Conservation (phyloP, 1,284 basidiomycete genomes). For the Polyporus tsugae region DNA sequence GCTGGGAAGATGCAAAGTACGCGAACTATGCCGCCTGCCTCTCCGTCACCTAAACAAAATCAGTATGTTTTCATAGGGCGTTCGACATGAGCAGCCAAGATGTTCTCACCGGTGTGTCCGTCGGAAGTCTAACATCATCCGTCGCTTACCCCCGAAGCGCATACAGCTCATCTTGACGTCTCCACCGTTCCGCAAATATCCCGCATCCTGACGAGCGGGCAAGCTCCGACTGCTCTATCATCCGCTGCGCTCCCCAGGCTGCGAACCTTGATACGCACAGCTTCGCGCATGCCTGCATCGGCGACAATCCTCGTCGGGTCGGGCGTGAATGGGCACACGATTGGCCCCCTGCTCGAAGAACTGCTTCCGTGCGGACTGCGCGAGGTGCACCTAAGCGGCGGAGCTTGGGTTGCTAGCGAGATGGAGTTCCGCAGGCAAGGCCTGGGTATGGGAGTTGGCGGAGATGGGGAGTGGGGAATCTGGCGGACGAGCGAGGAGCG, state of each 20-base stretch:
- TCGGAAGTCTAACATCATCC: background rate
- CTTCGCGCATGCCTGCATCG: conserved; percentile 21
- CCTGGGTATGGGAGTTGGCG: conserved; percentile 73
- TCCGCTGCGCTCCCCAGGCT: conserved; percentile 54
- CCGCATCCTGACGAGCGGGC: conserved; percentile 79
- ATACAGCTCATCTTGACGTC: conserved; percentile 62
- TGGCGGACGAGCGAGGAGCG: conserved; percentile 68
- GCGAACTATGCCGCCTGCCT: background rate
- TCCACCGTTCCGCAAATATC: conserved; percentile 67
- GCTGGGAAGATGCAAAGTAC: conserved; percentile 71
- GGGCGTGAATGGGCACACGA: conserved; percentile 67
- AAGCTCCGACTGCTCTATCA: conserved; percentile 47
- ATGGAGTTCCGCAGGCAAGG: conserved; percentile 61
- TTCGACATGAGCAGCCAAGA: conserved; percentile 75
- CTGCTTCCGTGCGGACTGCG: conserved; percentile 62
- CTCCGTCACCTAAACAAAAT: background rate
- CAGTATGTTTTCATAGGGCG: conserved; percentile 86
- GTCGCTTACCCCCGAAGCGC: background rate
- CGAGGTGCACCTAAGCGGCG: conserved; percentile 80
- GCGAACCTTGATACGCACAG: conserved; percentile 47
- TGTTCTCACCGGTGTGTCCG: conserved; percentile 55
- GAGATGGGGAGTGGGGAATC: conserved; percentile 66
- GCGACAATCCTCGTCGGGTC: conserved; percentile 73
- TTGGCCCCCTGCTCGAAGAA: conserved; percentile 53
- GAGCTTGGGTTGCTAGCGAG: conserved; percentile 60